Conservation (phyloP, 352 stramenopile species). For the Hyaloperonospora arabidopsidis region DNA sequence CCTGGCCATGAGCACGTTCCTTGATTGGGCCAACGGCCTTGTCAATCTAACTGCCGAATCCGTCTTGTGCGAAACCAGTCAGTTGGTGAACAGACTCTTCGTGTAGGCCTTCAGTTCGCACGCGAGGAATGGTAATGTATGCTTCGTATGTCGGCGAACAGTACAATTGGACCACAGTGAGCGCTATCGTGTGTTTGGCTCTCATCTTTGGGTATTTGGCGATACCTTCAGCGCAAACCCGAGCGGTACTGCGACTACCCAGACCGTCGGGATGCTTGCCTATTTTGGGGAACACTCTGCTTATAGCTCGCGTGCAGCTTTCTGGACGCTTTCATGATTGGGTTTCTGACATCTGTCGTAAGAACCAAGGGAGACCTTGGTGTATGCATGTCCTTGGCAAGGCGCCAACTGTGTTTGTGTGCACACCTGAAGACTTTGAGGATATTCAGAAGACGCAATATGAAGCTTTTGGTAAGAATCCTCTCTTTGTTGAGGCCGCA, state of each 20-base stretch:
- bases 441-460: conserved; percentile 36
- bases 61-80: too few relatives aligned
- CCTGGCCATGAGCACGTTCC: neutral
- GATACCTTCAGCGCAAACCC: conserved; percentile 17
- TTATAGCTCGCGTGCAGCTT: conserved; percentile 33
- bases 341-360: conserved; percentile 36
- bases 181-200: conserved; percentile 5
- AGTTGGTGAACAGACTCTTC: too few relatives aligned
- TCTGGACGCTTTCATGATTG: conserved; percentile 47
- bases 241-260: conserved; percentile 27
- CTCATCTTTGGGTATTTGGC: conserved; percentile 23
- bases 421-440: conserved; percentile 29
- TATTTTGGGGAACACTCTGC: conserved; percentile 39
- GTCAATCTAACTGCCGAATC: too few relatives aligned
- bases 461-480: conserved; percentile 35
- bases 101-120: neutral
- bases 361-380: conserved; percentile 39
- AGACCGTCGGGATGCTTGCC: conserved; percentile 37
- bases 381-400: conserved; percentile 39
- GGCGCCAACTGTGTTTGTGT: conserved; percentile 24
- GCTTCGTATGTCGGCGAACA: neutral
- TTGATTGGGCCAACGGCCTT: too few relatives aligned
- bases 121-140: conserved; percentile 4
- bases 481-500: conserved; percentile 19
- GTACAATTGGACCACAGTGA: conserved; percentile 3